Evolutionary conservation across 768 basidiomycete species (phyloP).

Genomic region (Sporobolomyces phaffii): DNA sequence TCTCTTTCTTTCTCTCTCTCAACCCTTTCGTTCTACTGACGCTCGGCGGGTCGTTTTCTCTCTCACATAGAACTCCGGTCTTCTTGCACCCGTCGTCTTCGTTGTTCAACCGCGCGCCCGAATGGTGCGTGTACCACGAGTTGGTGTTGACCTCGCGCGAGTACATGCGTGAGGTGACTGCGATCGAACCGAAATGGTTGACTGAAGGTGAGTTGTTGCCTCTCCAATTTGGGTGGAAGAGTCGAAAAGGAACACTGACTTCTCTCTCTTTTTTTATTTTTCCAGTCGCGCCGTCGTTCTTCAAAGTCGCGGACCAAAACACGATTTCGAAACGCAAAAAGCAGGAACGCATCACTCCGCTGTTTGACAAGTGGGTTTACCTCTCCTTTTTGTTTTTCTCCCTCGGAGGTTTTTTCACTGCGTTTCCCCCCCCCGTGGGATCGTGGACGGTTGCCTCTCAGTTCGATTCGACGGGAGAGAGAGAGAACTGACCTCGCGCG

Average conservation of each 20-base stretch:
- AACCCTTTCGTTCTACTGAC: conserved; percentile 39
- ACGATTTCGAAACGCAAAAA: conserved; percentile 95
- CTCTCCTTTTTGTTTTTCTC: not conserved
- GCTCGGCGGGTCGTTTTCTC: not conserved
- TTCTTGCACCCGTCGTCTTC: conserved; percentile 92
- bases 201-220: conserved; percentile 60
- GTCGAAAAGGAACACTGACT: too few relatives aligned
- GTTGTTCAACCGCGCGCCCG: conserved; percentile 91
- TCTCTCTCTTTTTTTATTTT: not conserved
- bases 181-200: conserved; percentile 96
- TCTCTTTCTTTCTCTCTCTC: not conserved
- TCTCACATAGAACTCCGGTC: conserved; percentile 65
- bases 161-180: conserved; percentile 59
- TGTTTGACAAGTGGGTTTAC: conserved; percentile 91
- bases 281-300: conserved; percentile 80
- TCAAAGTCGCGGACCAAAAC: conserved; percentile 94
- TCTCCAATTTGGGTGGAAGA: too few relatives aligned
- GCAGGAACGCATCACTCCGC: conserved; percentile 88
- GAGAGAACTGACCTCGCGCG: not conserved
- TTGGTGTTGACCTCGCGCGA: conserved; percentile 75
- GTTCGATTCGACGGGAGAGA: not conserved
- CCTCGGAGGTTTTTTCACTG: too few relatives aligned
- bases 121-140: conserved; percentile 95
- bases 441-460: too few relatives aligned
- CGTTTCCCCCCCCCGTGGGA: too few relatives aligned